Conservation (phyloP, 495 filamentous ascomycete species). For the Podospora sp. region DNA sequence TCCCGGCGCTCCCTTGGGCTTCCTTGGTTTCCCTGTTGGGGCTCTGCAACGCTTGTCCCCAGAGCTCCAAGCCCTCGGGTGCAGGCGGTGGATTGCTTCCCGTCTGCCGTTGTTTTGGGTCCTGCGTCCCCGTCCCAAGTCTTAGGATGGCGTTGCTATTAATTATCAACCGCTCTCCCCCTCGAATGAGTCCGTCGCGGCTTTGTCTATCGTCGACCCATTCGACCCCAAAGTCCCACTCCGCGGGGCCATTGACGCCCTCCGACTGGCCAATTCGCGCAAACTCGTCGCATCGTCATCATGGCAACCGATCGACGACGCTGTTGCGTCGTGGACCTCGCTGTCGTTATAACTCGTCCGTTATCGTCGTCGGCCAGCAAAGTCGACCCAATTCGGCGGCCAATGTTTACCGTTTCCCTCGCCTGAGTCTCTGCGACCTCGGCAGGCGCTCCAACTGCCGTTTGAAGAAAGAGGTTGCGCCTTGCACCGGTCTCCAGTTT, state of each 20-base stretch:
- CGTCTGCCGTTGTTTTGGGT: conserved; percentile 9
- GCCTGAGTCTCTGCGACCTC: background rate
- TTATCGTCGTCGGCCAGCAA: background rate
- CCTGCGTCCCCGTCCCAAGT: background rate
- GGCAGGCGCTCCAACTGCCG: background rate
- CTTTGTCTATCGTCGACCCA: background rate
- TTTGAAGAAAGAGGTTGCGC: background rate
- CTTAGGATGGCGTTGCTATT: background rate
- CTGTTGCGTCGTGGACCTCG: background rate
- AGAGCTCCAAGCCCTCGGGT: background rate
- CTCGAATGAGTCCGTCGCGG: background rate
- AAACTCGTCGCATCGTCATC: background rate
- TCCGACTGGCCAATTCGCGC: background rate
- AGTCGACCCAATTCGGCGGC: background rate
- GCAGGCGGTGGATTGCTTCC: background rate
- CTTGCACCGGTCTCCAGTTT: background rate
- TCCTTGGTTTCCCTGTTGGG: no score
- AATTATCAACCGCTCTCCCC: conserved; percentile 6
- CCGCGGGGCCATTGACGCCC: background rate
- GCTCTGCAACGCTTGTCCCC: background rate
- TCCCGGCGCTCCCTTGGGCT: background rate
- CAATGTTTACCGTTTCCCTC: background rate
- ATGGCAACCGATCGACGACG: background rate
- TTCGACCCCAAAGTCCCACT: background rate
- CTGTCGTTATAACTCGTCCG: background rate